Evolutionary conservation across 179 eudicot genomes (phyloP).

Genomic region (Sideroxylon spinosum): DNA sequence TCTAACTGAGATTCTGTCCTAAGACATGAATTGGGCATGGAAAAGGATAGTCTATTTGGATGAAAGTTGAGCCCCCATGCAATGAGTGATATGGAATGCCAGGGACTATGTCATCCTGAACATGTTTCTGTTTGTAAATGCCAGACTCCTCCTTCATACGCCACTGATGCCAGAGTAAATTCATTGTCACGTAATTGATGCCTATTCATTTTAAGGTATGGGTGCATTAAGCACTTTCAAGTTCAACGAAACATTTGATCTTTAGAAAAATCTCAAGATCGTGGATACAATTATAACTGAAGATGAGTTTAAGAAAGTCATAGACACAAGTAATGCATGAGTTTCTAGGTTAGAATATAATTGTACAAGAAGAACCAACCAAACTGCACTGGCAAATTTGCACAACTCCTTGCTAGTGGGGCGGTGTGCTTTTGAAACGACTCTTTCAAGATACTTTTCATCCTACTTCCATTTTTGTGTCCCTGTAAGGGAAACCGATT

Average conservation of each 20-base stretch:
- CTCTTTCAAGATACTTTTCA: background rate
- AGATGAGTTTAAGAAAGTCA: background rate
- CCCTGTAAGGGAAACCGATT: background rate
- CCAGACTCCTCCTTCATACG: background rate
- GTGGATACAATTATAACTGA: background rate
- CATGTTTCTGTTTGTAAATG: background rate
- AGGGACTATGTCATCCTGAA: background rate
- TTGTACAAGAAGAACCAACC: background rate
- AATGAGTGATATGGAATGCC: background rate
- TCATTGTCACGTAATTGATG: background rate
- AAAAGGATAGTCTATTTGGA: background rate
- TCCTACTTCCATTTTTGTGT: background rate
- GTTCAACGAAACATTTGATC: background rate
- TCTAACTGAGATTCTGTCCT: background rate
- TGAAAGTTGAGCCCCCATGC: background rate
- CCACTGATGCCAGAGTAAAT: background rate
- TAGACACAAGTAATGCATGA: background rate
- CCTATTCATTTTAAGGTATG: background rate
- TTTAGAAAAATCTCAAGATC: background rate
- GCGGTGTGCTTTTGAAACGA: background rate
- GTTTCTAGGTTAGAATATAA: slow-evolving; percentile 2
- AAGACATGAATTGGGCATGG: background rate
- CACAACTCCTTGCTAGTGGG: background rate
- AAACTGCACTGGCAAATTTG: background rate
- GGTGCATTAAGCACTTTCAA: slow-evolving; percentile 3